Conservation (phyloP, 306 rosid species). For the Bauhinia variegata region DNA sequence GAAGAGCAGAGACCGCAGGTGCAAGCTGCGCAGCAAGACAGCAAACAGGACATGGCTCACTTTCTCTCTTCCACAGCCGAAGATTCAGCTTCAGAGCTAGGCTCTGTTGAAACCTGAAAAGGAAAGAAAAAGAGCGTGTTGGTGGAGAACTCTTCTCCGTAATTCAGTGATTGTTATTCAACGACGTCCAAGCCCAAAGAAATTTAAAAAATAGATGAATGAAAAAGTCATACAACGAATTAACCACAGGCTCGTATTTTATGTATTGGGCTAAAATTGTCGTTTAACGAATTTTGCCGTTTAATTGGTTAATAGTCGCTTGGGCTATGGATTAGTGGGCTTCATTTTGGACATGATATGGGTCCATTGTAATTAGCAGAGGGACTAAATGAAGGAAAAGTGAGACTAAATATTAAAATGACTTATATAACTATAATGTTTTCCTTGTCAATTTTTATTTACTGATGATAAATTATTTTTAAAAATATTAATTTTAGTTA, state of each 20-base stretch:
- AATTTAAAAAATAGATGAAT: background rate
- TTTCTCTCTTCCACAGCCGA: background rate
- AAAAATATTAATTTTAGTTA: no score
- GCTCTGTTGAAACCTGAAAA: background rate
- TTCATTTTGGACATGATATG: background rate
- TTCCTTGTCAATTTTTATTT: no score
- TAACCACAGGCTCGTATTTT: no score
- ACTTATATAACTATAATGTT: no score
- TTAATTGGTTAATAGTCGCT: slow-evolving; percentile 1
- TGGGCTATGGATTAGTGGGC: slow-evolving; percentile 9
- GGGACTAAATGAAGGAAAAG: no score
- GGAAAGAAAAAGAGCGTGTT: background rate
- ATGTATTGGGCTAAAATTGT: background rate
- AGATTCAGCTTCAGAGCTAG: background rate
- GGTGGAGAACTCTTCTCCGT: background rate
- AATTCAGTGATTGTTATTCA: background rate
- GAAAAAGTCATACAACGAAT: background rate
- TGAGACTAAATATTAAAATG: no score
- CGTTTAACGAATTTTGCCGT: slow-evolving; percentile 39
- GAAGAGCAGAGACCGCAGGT: slow-evolving; percentile 90
- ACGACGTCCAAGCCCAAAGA: background rate
- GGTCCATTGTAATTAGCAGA: no score
- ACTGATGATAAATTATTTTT: no score
- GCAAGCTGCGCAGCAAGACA: slow-evolving; percentile 58
- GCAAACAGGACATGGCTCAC: slow-evolving; percentile 69